phyloP scores from a whole-genome alignment of 352 stramenopile species.

The Pythium aphanidermatum region DNA sequence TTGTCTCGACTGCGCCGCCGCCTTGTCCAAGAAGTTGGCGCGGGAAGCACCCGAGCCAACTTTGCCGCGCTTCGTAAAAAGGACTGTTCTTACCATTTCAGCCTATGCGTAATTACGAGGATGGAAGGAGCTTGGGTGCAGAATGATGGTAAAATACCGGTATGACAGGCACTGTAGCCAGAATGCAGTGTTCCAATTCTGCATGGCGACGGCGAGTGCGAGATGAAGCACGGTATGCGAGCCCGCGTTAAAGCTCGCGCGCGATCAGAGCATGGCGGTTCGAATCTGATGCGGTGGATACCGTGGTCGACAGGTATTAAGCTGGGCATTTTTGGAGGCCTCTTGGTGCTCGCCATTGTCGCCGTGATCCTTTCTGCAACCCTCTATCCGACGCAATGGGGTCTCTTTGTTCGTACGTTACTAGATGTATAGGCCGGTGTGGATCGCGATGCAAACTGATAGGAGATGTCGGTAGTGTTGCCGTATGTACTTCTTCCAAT shows the following conservation, averaged over 20 bases:
- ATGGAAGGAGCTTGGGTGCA: background rate
- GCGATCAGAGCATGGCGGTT: no score
- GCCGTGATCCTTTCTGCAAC: constrained; percentile 50
- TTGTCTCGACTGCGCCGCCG: background rate
- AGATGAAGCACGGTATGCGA: constrained; percentile 10
- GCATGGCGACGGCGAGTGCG: no score
- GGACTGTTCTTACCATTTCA: constrained; percentile 6
- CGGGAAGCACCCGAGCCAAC: constrained; percentile 1
- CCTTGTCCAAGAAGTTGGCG: constrained; percentile 2
- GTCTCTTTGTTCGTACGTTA: constrained; percentile 56
- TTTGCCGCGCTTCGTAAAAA: constrained; percentile 23
- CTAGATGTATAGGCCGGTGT: no score
- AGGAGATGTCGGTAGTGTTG: constrained; percentile 29
- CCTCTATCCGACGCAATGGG: constrained; percentile 58
- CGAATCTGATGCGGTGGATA: no score
- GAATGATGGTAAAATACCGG: constrained; percentile 16
- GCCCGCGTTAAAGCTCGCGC: no score
- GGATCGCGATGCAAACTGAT: no score
- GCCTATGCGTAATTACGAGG: constrained; percentile 6
- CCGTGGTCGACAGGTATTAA: no score
- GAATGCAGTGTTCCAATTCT: no score
- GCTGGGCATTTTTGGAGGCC: constrained; percentile 29
- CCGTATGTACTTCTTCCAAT: constrained; percentile 59
- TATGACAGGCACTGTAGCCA: no score
- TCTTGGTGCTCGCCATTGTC: constrained; percentile 52